Conservation (phyloP, 305 asterid genomes). For the Fraxinus sp. region DNA sequence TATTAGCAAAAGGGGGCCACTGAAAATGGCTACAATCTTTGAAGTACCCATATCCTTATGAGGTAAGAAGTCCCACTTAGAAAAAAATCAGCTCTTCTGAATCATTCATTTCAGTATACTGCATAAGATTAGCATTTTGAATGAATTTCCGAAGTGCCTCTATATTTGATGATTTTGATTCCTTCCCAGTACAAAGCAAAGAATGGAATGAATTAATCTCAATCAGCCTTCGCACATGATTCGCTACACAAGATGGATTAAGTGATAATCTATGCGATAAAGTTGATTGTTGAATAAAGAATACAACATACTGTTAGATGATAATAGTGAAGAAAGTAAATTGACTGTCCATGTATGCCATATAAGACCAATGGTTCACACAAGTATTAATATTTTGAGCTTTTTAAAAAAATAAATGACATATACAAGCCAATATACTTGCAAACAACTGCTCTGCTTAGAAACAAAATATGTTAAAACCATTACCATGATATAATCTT, state of each 20-base stretch:
- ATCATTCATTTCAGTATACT: too few species aligned
- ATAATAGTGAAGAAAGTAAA: not conserved
- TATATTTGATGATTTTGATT: constrained; percentile 53
- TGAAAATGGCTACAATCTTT: constrained; percentile 32
- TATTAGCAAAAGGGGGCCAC: constrained; percentile 20
- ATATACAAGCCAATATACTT: not conserved
- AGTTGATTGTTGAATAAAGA: not conserved
- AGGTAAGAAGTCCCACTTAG: constrained; percentile 37
- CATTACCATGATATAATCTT: not conserved
- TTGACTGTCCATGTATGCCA: not conserved
- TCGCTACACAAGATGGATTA: constrained; percentile 44
- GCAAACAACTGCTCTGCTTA: not conserved
- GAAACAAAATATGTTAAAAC: not conserved
- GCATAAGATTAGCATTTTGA: constrained; percentile 57
- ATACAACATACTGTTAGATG: not conserved
- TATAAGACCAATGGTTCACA: not conserved
- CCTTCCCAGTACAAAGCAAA: constrained; percentile 74
- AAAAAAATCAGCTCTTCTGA: constrained; percentile 40
- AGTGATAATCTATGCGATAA: not conserved
- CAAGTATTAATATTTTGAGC: not conserved
- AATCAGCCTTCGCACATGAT: constrained; percentile 83
- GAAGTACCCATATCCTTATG: constrained; percentile 33
- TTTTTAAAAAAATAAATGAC: not conserved
- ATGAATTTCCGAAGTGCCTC: constrained; percentile 58
- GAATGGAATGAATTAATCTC: constrained; percentile 66